Evolutionary conservation across 2,329 filamentous ascomycete species (phyloP).

Genomic region (Scedosporium boydii): DNA sequence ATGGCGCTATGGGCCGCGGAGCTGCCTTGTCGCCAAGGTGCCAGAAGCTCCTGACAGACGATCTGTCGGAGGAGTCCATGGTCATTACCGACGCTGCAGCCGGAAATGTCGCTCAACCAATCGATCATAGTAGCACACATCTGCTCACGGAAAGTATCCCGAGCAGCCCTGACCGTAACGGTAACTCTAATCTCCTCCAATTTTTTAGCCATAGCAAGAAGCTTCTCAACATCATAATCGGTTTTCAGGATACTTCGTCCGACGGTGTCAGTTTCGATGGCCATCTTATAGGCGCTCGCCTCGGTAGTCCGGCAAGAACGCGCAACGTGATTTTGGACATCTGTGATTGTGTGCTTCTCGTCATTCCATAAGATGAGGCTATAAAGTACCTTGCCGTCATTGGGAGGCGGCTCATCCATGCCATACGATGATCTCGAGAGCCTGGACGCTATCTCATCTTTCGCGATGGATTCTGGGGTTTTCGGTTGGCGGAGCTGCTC

Average conservation of each 20-base stretch:
- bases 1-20: conserved; percentile 69
- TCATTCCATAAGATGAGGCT: conserved; percentile 93
- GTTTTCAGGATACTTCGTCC: conserved; percentile 81
- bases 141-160: conserved; percentile 93
- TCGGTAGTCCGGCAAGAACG: conserved; percentile 71
- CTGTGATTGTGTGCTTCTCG: conserved; percentile 91
- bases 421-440: conserved; percentile 65
- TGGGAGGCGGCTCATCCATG: conserved; percentile 24
- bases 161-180: conserved; percentile 83
- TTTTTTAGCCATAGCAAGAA: conserved; percentile 71
- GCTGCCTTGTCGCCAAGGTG: conserved; percentile 80
- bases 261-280: conserved; percentile 80
- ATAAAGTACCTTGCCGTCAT: conserved; percentile 49
- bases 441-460: conserved; percentile 74
- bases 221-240: conserved; percentile 57
- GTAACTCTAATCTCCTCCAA: conserved; percentile 96
- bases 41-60: conserved; percentile 86
- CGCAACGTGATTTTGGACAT: conserved; percentile 83
- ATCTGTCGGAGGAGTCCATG: conserved; percentile 67
- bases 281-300: conserved; percentile 61
- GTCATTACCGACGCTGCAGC: conserved; percentile 76
- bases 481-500: conserved; percentile 87
- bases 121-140: conserved; percentile 98
- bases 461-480: conserved; percentile 66
- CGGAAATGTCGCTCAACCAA: conserved; percentile 88